Percentiles rank a stretch among this genome's conserved stretches.
Evolutionary conservation across 306 rosid species (phyloP).

Genomic region (Luffa acutangula): DNA sequence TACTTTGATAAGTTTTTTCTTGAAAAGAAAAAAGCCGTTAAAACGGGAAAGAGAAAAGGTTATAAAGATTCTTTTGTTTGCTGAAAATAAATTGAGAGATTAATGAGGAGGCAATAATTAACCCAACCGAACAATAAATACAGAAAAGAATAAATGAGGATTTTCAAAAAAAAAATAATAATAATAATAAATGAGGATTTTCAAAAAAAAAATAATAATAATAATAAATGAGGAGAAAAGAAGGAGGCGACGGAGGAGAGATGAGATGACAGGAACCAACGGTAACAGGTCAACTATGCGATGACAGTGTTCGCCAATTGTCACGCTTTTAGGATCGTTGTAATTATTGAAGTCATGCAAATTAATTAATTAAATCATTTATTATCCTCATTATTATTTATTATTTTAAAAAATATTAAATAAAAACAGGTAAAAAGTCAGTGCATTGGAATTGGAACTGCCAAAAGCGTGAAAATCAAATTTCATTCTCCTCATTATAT

Average conservation of each 20-base stretch:
- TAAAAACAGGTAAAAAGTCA: neutral
- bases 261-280: neutral
- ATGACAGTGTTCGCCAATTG: neutral
- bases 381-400: neutral
- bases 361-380: neutral
- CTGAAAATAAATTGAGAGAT: neutral
- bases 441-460: neutral
- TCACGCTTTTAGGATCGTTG: slow-evolving; percentile 10
- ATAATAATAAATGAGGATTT: too few relatives aligned
- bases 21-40: too few relatives aligned
- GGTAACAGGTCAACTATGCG: neutral
- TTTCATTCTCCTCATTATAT: neutral
- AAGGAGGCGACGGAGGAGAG: neutral
- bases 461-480: neutral
- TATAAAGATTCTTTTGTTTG: too few relatives aligned
- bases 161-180: too few relatives aligned
- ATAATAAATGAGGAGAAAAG: neutral
- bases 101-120: neutral
- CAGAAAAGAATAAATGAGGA: neutral
- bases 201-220: too few relatives aligned
- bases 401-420: neutral
- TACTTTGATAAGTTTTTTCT: too few relatives aligned
- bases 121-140: neutral
- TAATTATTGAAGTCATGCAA: slow-evolving; percentile 2
- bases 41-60: too few relatives aligned